Evolutionary conservation across 345 rosid species (phyloP).

Genomic region (Acer yangbiense): DNA sequence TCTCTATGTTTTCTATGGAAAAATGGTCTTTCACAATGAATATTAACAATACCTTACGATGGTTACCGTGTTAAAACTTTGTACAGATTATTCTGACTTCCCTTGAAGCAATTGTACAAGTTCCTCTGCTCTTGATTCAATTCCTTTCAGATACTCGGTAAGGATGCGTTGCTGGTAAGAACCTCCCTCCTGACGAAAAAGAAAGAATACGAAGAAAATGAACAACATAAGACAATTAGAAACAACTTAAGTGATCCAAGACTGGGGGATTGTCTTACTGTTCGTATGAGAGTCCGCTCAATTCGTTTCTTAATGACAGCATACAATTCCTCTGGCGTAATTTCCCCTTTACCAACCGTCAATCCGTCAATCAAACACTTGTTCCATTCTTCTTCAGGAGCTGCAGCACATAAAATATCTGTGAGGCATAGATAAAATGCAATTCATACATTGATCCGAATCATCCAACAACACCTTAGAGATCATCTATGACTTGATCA

Average conservation of each 20-base stretch:
- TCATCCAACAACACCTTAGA: not conserved
- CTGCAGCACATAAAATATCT: constrained; percentile 41
- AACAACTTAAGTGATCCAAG: not conserved
- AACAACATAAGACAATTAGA: constrained; percentile 3
- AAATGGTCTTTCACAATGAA: not conserved
- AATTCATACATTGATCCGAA: not conserved
- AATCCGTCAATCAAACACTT: constrained; percentile 68
- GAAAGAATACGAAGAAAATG: not conserved
- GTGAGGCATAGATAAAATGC: not conserved
- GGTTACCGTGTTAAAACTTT: constrained; percentile 1
- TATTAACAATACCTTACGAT: not conserved
- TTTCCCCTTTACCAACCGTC: constrained; percentile 70
- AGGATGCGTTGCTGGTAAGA: constrained; percentile 87
- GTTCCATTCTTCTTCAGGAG: constrained; percentile 91
- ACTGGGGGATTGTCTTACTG: constrained; percentile 43
- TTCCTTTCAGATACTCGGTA: constrained; percentile 73
- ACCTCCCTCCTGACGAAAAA: constrained; percentile 76
- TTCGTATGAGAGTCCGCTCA: constrained; percentile 78
- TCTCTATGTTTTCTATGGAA: not conserved
- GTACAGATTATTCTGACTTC: constrained; percentile 18
- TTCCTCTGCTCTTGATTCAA: constrained; percentile 70
- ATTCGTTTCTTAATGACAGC: constrained; percentile 75
- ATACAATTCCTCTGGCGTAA: constrained; percentile 61
- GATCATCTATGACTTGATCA: not conserved
- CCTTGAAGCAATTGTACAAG: constrained; percentile 55